Conservation (phyloP, 1,284 basidiomycete genomes). For the Ganoderma sinense region DNA sequence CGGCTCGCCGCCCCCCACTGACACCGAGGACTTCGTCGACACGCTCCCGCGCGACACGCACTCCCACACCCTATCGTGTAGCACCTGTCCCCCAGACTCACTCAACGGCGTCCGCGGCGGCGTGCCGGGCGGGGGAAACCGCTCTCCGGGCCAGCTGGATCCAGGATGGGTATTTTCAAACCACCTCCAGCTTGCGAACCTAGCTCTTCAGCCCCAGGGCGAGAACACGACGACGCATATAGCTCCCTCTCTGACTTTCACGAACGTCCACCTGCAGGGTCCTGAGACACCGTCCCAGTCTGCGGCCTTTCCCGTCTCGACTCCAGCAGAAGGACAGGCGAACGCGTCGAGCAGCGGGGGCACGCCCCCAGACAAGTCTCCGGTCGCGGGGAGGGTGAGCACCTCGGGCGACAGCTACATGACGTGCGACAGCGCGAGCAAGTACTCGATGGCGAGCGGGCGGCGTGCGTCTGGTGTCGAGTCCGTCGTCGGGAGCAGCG, state of each 20-base stretch:
- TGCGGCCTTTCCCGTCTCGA: background rate
- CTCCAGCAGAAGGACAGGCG: background rate
- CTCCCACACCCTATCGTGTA: conserved; percentile 28
- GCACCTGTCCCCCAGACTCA: conserved; percentile 28
- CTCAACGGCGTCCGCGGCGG: conserved; percentile 23
- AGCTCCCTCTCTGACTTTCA: conserved; percentile 33
- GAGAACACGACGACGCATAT: conserved; percentile 40
- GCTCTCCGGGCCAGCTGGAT: conserved; percentile 19
- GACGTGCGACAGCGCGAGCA: conserved; percentile 38
- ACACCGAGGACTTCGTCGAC: conserved; percentile 14
- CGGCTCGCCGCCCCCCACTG: conserved; percentile 18
- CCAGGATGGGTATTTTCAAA: conserved; percentile 18
- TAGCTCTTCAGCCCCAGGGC: conserved; percentile 10
- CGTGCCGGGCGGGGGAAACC: conserved; percentile 19
- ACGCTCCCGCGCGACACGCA: conserved; percentile 18
- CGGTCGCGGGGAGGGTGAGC: conserved; percentile 21
- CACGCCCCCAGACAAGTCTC: background rate
- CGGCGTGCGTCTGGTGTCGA: conserved; percentile 3
- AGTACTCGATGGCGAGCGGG: conserved; percentile 18
- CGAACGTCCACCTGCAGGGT: conserved; percentile 2
- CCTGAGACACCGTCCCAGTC: background rate
- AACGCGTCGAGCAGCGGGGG: conserved; percentile 3
- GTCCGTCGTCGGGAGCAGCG: conserved; percentile 2
- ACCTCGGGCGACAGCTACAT: conserved; percentile 39
- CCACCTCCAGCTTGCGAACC: background rate